Conservation (phyloP, 225 moss, liverwort and hornwort species). For the Neckera pumila region DNA sequence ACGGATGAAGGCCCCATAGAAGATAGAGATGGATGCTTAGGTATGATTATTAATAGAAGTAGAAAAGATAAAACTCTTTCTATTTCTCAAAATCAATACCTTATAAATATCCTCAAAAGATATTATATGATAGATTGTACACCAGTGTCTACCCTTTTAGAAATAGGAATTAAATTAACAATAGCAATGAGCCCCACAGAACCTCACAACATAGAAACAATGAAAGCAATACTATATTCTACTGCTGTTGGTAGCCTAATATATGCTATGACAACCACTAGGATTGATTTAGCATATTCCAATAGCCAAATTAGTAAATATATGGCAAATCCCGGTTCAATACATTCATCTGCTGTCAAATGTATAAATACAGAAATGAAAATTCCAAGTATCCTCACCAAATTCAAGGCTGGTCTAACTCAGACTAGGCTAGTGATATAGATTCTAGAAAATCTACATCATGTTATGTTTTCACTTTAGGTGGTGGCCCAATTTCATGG, state of each 20-base stretch:
- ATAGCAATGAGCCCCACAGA: accelerated
- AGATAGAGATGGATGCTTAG: not conserved
- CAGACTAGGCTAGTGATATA: not conserved
- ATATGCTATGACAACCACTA: not conserved
- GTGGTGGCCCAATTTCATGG: too few species aligned
- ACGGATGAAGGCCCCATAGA: accelerated
- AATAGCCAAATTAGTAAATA: not conserved
- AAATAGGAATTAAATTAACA: not conserved
- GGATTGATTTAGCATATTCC: not conserved
- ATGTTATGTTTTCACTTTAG: too few species aligned
- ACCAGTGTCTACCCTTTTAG: not conserved
- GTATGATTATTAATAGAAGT: not conserved
- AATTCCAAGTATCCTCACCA: not conserved
- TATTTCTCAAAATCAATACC: accelerated
- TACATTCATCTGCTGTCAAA: not conserved
- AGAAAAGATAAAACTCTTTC: not conserved
- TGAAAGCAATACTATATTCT: not conserved
- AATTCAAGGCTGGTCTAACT: not conserved
- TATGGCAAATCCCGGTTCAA: not conserved
- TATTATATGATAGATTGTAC: not conserved
- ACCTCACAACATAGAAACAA: not conserved
- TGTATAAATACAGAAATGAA: not conserved
- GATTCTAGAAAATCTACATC: not conserved
- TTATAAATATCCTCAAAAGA: not conserved
- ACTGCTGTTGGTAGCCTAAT: not conserved